Base-by-base conservation (phyloP, 306 rosid genomes). In the Sechiopsis laciniata region DNA sequence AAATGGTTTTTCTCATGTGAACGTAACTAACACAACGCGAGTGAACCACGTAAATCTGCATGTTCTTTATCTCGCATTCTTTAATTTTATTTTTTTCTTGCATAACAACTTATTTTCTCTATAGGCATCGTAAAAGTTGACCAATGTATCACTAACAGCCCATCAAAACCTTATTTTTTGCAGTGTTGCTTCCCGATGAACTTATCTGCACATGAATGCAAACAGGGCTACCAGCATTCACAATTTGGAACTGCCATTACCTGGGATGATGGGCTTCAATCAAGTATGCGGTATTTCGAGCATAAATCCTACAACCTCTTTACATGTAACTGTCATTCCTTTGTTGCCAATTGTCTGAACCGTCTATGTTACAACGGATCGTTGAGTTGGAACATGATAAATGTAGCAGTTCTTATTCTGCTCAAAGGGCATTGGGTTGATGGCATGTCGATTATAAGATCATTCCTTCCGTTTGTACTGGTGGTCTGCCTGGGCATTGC, bases 111-210 rank as follows among this genome's bases (percentile, higher is more conserved):
- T 48, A 2, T 50, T 48, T 22, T 69, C 73, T 69, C 57, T 69
- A 7, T 8, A 51, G 26, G 53, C 42, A 26, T 15, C 24, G 73
- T 67, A 46, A 46, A 46, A 14, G 11, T 58, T 16, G 45, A 11
- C 15, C 19, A 17, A 60, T 59, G 21, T 13, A 45, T 22, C 55
- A 3, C 15, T 56, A 54, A 56, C 62, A 42, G 5, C 3, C 11
- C 71, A 6, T 68, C 71, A 74, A 6, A 81, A 71, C 72, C 16
- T 85, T 77, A 64, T 67, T 74, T 69, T 61, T 64, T 77, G 50
- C 91, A 94, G 98, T 90, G 98, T 80, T 94, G 98, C 87, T 85
- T 94, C 70, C 89, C 98, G 0, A 71, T 85, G 10, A 90, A 84
- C 82, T 71, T 82, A 40, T 77, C 96, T 17, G 81, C 83, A 19